A percentile compares a stretch with the other conserved stretches of the same genome.
Evolutionary conservation across 352 stramenopile species (phyloP).

Genomic region (Phytophthora fragariaefolia): DNA sequence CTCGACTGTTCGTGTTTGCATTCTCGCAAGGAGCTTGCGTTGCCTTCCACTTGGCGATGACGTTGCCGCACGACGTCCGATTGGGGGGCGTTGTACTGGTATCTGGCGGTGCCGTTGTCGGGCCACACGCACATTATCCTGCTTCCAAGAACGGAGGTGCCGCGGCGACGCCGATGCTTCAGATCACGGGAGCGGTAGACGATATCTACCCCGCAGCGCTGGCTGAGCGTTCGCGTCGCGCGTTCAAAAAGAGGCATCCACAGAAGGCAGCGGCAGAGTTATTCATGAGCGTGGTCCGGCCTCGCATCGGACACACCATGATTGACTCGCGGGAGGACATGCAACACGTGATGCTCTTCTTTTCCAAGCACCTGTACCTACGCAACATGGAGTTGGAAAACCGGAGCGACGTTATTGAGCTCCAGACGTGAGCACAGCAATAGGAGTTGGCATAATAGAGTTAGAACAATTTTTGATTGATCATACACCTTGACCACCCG

Average conservation of each 20-base stretch:
- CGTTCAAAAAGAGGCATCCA: constrained; percentile 24
- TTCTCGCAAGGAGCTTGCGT: constrained; percentile 75
- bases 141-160: background rate
- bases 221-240: constrained; percentile 22
- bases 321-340: constrained; percentile 58
- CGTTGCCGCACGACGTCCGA: constrained; percentile 32
- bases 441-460: background rate
- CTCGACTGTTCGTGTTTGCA: constrained; percentile 66
- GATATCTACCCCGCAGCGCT: constrained; percentile 48
- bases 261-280: constrained; percentile 30
- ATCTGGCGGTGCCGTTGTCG: constrained; percentile 49
- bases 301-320: constrained; percentile 60
- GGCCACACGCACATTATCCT: constrained; percentile 33
- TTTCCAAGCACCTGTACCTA: constrained; percentile 56
- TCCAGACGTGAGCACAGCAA: constrained; percentile 33
- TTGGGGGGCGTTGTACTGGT: constrained; percentile 64
- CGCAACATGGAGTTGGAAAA: constrained; percentile 59
- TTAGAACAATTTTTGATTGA: constrained; percentile 14
- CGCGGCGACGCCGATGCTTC: constrained; percentile 53
- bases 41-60: constrained; percentile 63
- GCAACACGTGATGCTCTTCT: constrained; percentile 67
- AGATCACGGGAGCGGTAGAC: constrained; percentile 48
- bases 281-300: constrained; percentile 35
- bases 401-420: constrained; percentile 64
- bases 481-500: constrained; percentile 2